Conservation (phyloP, 306 rosid genomes). For the Cucumis cinereus region DNA sequence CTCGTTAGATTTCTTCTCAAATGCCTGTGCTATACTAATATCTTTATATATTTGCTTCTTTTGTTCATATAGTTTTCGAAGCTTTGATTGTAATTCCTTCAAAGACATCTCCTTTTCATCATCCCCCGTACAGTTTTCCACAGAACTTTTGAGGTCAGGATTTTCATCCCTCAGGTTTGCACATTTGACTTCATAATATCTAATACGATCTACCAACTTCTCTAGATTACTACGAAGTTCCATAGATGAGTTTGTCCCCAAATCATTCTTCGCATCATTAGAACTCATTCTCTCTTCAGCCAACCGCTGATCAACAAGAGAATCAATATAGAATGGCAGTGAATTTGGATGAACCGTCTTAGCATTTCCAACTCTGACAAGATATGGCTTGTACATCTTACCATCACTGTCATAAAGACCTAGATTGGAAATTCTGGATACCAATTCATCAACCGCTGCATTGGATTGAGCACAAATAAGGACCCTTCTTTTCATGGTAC, state of each 20-base stretch:
- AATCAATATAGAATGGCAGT: conserved; percentile 78
- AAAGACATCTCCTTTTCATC: conserved; percentile 49
- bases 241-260: conserved; percentile 33
- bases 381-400: conserved; percentile 78
- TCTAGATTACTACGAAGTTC: conserved; percentile 65
- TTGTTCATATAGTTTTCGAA: conserved; percentile 70
- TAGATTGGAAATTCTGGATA: conserved; percentile 67
- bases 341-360: conserved; percentile 86
- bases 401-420: conserved; percentile 75
- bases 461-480: conserved; percentile 98
- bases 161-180: conserved; percentile 54
- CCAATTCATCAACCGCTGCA: conserved; percentile 97
- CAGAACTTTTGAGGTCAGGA: conserved; percentile 29
- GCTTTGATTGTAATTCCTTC: conserved; percentile 42
- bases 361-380: conserved; percentile 91
- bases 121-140: conserved; percentile 26
- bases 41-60: conserved; percentile 76
- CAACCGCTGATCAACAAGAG: conserved; percentile 81
- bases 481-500: conserved; percentile 49
- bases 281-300: conserved; percentile 57
- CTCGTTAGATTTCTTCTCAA: conserved; percentile 68
- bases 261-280: conserved; percentile 38
- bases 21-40: conserved; percentile 60
- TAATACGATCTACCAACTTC: conserved; percentile 61
- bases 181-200: conserved; percentile 70